phyloP scores from a whole-genome alignment of 2,329 filamentous ascomycete genomes.

The Alternaria sp. region DNA sequence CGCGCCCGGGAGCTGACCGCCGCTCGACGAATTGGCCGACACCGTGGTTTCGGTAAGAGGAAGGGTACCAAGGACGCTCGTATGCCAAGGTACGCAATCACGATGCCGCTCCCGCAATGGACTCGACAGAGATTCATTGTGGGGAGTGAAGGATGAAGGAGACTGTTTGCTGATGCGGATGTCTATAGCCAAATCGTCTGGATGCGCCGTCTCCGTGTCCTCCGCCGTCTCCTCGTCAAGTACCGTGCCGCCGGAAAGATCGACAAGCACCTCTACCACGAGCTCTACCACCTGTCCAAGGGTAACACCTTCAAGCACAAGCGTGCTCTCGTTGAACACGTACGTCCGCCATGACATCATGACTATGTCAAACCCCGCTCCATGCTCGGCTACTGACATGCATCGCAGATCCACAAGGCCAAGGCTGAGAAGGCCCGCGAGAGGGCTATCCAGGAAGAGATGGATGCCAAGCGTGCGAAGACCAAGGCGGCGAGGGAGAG shows the following conservation, averaged over 20 bases:
- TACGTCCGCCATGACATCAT: slow-evolving; percentile 67
- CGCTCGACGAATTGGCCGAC: slow-evolving; percentile 91
- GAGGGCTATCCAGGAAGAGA: slow-evolving; percentile 96
- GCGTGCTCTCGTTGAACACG: slow-evolving; percentile 99
- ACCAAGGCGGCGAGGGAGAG: slow-evolving; percentile 99
- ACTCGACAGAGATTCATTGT: slow-evolving; percentile 3
- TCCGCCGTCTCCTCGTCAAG: slow-evolving; percentile 98
- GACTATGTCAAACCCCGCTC: slow-evolving; percentile 31
- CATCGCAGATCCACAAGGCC: slow-evolving; percentile 92
- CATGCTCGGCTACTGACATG: slow-evolving; percentile 34
- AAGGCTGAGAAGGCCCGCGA: slow-evolving; percentile 99
- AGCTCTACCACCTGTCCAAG: slow-evolving; percentile 99
- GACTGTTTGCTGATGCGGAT: slow-evolving; percentile 40
- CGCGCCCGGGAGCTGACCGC: slow-evolving; percentile 95
- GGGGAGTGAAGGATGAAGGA: slow-evolving; percentile 14
- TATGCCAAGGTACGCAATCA: slow-evolving; percentile 85
- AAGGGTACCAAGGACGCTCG: slow-evolving; percentile 99
- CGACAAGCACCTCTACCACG: slow-evolving; percentile 99
- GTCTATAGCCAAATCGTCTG: slow-evolving; percentile 85
- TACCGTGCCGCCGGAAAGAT: slow-evolving; percentile 99
- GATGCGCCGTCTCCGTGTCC: slow-evolving; percentile 99
- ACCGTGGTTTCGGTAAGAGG: slow-evolving; percentile 99
- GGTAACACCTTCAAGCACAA: slow-evolving; percentile 99
- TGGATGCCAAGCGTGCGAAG: slow-evolving; percentile 99
- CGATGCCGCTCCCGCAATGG: slow-evolving; percentile 22